Evolutionary conservation across 495 filamentous ascomycete species (phyloP), one percentile per base, ranked within the genome.

Genomic region (Neurospora tetraspora): DNA sequence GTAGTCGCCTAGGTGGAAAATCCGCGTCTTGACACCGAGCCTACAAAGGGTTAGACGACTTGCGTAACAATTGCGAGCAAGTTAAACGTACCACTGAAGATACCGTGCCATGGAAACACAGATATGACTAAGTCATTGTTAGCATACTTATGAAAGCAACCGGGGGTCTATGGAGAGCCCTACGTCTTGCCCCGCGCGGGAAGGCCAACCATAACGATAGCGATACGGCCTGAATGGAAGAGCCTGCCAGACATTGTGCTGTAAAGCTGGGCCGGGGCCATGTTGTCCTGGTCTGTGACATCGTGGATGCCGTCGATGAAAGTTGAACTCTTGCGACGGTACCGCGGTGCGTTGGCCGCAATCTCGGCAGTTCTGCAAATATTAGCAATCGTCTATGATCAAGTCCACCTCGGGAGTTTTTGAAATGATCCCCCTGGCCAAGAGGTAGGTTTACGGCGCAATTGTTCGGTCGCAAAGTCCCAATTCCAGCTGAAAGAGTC

Each of bases 231-330:
- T 8, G 96, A 97, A 81, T 99, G 96, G 79, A 98, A 99, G 34
- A 99, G 89, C 27, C 95, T 88, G 69, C 96, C 96, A 42, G 95
- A 98, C 86, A 97, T 94, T 23, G 96, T 99, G 80, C 93, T 97
- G 81, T 99, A 99, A 34, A 99, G 85, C 83, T 99, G 96, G 72
- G 96, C 96, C 18, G 96, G 96, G 4, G 96, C 96, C 83, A 96
- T 89, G 72, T 94, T 91, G 31, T 70, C 78, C 70, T 90, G 89
- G 74, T 92, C 94, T 2, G 92, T 89, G 71, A 97, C 86, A 83
- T 98, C 95, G 83, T 99, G 96, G 75, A 99, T 97, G 20, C 93
- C 96, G 88, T 99, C 96, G 77, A 97, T 91, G 81, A 96, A 97
- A 42, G 94, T 97, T 73, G 93, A 97, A 68, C 94, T 97, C 81